Conservation (phyloP, 306 rosid species). For the Boehmeria nivea region DNA sequence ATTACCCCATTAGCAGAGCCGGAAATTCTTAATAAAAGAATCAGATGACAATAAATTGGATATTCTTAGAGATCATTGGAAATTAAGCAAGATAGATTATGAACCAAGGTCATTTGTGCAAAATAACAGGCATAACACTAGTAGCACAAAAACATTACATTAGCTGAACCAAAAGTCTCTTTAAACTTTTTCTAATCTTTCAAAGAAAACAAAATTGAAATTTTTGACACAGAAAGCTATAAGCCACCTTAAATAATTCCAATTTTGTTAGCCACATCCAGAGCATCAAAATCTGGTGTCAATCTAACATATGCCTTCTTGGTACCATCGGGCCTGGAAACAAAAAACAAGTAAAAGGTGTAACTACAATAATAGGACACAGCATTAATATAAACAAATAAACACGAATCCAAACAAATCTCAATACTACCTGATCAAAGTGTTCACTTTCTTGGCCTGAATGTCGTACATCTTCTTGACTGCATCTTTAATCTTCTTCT, state of each 20-base stretch:
- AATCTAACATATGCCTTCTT: constrained; percentile 86
- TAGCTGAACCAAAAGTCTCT: neutral
- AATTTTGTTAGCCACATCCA: constrained; percentile 89
- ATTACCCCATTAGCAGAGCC: too few species aligned
- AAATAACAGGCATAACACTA: neutral
- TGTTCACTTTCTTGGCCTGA: constrained; percentile 82
- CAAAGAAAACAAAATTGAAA: constrained; percentile 10
- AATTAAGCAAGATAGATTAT: too few species aligned
- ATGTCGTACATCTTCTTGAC: constrained; percentile 87
- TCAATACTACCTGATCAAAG: constrained; percentile 64
- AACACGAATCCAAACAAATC: neutral
- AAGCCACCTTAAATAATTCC: constrained; percentile 58
- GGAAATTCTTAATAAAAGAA: too few species aligned
- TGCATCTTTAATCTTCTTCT: constrained; percentile 81
- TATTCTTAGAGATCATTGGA: too few species aligned
- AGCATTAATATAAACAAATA: neutral
- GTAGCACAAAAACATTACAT: neutral
- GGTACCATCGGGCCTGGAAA: constrained; percentile 85
- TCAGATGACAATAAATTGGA: too few species aligned
- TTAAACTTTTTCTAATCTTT: neutral
- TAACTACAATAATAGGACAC: neutral
- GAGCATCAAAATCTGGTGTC: constrained; percentile 81
- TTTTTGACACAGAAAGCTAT: neutral
- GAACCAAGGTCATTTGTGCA: too few species aligned
- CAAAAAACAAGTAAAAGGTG: neutral